Percentiles rank a stretch among this genome's conserved stretches.
Conservation (phyloP, 805 yeast species). For the Yamadazyma ubonensis region DNA sequence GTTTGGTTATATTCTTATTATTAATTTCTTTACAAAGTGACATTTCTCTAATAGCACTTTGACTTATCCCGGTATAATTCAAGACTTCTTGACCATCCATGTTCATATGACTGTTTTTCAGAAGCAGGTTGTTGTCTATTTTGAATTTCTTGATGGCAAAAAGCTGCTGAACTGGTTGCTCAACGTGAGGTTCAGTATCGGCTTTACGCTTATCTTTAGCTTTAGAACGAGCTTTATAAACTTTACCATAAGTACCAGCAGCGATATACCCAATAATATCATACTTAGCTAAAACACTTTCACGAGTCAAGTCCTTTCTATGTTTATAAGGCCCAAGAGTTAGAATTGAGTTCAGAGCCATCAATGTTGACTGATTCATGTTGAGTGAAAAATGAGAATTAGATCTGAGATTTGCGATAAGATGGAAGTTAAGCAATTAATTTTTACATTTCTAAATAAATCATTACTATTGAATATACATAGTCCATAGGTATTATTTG, state of each 20-base stretch:
- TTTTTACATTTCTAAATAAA: too few species aligned
- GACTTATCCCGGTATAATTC: constrained; percentile 93
- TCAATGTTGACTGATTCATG: constrained; percentile 37
- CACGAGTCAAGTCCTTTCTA: constrained; percentile 60
- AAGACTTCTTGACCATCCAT: constrained; percentile 70
- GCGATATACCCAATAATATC: constrained; percentile 94
- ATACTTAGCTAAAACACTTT: constrained; percentile 79
- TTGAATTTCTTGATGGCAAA: constrained; percentile 95
- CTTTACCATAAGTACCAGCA: constrained; percentile 96
- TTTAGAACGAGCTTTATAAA: constrained; percentile 67
- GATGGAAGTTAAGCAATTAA: not conserved
- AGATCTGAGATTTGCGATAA: not conserved
- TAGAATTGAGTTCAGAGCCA: constrained; percentile 41
- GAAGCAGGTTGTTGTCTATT: constrained; percentile 55
- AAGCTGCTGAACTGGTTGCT: constrained; percentile 25
- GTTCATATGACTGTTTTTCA: constrained; percentile 45
- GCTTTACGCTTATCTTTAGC: constrained; percentile 36
- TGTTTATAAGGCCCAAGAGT: constrained; percentile 46
- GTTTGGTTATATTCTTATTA: constrained; percentile 74
- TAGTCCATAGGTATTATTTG: not conserved
- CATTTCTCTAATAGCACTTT: constrained; percentile 95
- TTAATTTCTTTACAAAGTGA: constrained; percentile 84
- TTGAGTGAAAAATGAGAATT: constrained; percentile 13
- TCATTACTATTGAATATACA: not conserved
- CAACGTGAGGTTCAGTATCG: constrained; percentile 13